Conservation (phyloP, 768 basidiomycete genomes). For the Psilocybe azurescens region DNA sequence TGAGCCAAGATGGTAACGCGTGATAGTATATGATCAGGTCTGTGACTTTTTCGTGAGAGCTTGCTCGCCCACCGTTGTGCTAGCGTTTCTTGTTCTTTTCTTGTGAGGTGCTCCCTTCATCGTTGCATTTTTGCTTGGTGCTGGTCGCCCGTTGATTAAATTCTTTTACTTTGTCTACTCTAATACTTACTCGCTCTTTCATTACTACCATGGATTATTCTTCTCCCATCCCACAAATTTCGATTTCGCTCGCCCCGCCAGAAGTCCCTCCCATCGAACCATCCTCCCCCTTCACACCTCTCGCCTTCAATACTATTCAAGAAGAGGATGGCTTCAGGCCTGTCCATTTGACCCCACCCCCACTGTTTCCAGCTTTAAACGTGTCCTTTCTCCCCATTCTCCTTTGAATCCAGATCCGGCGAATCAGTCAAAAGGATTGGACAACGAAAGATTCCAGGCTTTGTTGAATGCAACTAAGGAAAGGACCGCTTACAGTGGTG, state of each 20-base stretch:
- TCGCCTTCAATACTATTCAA: conserved; percentile 34
- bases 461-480: conserved; percentile 67
- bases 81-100: conserved; percentile 39
- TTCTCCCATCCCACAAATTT: conserved; percentile 66
- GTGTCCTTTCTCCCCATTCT: conserved; percentile 58
- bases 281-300: conserved; percentile 63
- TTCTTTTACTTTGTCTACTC: conserved; percentile 21
- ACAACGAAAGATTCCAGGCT: conserved; percentile 65
- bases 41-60: conserved; percentile 22
- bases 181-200: conserved; percentile 24
- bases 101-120: conserved; percentile 31
- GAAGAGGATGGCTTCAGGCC: conserved; percentile 59
- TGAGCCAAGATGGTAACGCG: conserved; percentile 23
- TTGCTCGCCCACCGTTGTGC: conserved; percentile 21
- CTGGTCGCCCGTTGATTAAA: conserved; percentile 52
- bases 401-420: conserved; percentile 53
- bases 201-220: conserved; percentile 46
- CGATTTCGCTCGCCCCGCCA: conserved; percentile 72
- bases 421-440: conserved; percentile 55
- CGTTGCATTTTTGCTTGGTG: conserved; percentile 43
- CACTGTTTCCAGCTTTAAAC: conserved; percentile 44
- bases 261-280: conserved; percentile 56
- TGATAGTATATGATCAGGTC: conserved; percentile 26
- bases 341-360: conserved; percentile 64
- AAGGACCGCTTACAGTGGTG: conserved; percentile 47